These are phyloP conservation scores for Zygoascus sp. DNA, from an alignment of 1,139 yeast genomes.

Conservation along the genomic window DNA sequence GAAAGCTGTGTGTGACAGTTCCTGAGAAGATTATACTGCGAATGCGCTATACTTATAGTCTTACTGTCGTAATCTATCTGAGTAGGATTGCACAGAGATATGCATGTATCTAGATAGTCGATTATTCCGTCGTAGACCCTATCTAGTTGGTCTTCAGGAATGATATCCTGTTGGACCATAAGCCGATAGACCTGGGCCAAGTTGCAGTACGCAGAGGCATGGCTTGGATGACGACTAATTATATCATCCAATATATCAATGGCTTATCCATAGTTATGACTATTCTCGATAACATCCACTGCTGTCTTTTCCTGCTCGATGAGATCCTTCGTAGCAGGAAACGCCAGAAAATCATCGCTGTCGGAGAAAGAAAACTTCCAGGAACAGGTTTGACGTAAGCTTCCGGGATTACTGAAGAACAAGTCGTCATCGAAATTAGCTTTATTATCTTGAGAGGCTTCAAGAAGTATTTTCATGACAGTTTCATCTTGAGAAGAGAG, in stretches of 20 bases:
- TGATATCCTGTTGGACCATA: neutral
- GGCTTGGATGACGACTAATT: slow-evolving; percentile 26
- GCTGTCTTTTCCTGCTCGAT: slow-evolving; percentile 25
- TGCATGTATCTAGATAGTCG: slow-evolving; percentile 1
- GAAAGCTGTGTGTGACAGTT: slow-evolving; percentile 4
- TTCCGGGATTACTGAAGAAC: no score
- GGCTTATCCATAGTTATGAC: slow-evolving; percentile 18
- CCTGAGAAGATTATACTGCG: neutral
- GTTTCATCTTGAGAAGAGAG: slow-evolving; percentile 1
- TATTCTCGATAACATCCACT: slow-evolving; percentile 20
- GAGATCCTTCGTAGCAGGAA: neutral
- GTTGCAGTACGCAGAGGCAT: slow-evolving; percentile 36
- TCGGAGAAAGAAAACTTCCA: no score
- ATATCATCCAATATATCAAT: slow-evolving; percentile 23
- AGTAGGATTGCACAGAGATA: slow-evolving; percentile 1
- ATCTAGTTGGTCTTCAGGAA: neutral
- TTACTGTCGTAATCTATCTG: neutral
- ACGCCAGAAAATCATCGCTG: no score
- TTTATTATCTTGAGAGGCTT: neutral
- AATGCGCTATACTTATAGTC: neutral
- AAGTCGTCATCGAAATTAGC: neutral
- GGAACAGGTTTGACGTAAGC: no score
- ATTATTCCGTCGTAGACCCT: neutral
- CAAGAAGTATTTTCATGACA: neutral
- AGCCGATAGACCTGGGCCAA: slow-evolving; percentile 31